Base-by-base conservation (phyloP, 2,329 filamentous ascomycete genomes). In the Alternaria sp. region DNA sequence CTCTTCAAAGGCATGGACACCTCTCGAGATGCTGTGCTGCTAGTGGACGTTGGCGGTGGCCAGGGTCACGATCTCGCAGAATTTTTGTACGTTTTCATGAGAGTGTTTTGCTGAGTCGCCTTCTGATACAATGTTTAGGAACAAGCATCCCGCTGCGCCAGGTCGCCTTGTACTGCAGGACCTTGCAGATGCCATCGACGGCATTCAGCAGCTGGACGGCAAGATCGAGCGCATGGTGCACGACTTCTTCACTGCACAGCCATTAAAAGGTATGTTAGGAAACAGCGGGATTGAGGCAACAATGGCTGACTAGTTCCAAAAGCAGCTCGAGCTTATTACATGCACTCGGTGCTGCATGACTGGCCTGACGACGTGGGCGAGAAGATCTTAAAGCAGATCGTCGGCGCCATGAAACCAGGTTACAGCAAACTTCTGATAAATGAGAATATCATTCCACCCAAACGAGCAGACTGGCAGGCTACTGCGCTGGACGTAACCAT, bases 341-440 rank as follows among this genome's bases (percentile, higher is more conserved):
- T 46, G 42, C 42, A 46, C 42, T 46, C 42, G 6, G 42, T 46
- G 28, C n/a, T 46, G 28, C 42, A 33, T 10, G 42, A 46, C 42
- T 46, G 42, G 42, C 42, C 42, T 28, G 28, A 46, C 28, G n/a
- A 46, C 5, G 42, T 46, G 14, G 31, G 42, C 11, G 14, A 21
- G 28, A 31, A 28, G 17, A 46, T 46, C 4, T 8, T 46, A 1
- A 34, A 34, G 44, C 44, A 46, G 31, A 17, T 46, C 6, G 44
- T 21, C 14, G 17, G 29, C 44, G 44, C 44, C 17, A 46, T 24
- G 29, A 33, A 46, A 29, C 21, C 13, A 34, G 44, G 29, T 17
- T 46, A 46, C 29, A 34, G 29, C 29, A 46, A 46, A 4, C 29
- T 46, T 0, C 17, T 24, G 13, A 34, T 46, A 6, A 46, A 46